Percentiles rank a stretch among this genome's conserved stretches.
Conservation (phyloP, 129 eudicot genomes). For the Pulicaria dysenterica region DNA sequence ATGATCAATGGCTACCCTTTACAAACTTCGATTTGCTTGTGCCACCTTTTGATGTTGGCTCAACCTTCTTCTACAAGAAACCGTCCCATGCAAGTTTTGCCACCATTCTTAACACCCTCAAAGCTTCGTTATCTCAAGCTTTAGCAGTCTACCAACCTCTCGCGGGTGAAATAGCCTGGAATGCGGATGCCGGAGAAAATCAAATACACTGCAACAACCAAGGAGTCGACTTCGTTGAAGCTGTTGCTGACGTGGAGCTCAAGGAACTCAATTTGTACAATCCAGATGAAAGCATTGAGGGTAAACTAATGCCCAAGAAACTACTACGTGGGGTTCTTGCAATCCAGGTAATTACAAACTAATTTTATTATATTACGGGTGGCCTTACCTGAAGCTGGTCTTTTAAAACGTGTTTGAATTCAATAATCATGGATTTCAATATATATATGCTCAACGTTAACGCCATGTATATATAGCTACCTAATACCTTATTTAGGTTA, state of each 20-base stretch:
- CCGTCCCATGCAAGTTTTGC: conserved; percentile 15
- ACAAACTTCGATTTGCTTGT: conserved; percentile 18
- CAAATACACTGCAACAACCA: conserved; percentile 45
- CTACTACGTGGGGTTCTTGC: conserved; percentile 36
- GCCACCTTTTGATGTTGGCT: conserved; percentile 18
- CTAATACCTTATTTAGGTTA: no score
- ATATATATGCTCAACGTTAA: no score
- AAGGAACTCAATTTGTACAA: conserved; percentile 43
- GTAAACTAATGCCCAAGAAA: conserved; percentile 45
- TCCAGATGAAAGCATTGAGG: conserved; percentile 47
- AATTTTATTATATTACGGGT: not conserved
- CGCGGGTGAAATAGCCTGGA: conserved; percentile 35
- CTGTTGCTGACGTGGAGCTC: conserved; percentile 38
- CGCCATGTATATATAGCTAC: no score
- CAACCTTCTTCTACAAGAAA: conserved; percentile 24
- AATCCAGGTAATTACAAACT: conserved; percentile 31
- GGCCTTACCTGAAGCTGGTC: no score
- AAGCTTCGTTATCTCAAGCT: conserved; percentile 27
- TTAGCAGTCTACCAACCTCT: conserved; percentile 32
- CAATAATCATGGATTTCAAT: no score
- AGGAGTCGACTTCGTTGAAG: conserved; percentile 50
- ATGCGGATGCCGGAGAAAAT: conserved; percentile 43
- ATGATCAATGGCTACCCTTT: conserved; percentile 15
- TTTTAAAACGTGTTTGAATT: no score
- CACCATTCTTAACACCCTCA: conserved; percentile 11